Evolutionary conservation across 768 basidiomycete genomes (phyloP), one percentile per base, ranked within the genome.

Genomic region (Phylloporus arenicola): DNA sequence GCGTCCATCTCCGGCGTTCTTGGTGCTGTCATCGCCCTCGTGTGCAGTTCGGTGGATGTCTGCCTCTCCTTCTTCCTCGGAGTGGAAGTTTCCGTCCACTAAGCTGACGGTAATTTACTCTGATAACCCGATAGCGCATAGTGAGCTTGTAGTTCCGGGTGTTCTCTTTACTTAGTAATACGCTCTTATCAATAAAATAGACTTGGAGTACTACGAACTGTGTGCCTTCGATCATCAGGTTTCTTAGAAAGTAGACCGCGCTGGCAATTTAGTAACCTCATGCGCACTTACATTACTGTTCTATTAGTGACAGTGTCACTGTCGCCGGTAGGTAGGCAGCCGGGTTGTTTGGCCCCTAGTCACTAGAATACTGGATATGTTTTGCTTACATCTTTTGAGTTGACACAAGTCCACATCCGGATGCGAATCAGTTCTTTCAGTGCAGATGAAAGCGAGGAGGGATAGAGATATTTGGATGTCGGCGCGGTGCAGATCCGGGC

Each of bases 381-480:
- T n/a, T n/a, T n/a, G n/a, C n/a, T n/a, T n/a, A n/a, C n/a, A n/a
- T n/a, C n/a, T n/a, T n/a, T n/a, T n/a, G n/a, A n/a, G n/a, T n/a
- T n/a, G n/a, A n/a, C n/a, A n/a, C n/a, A n/a, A n/a, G n/a, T n/a
- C n/a, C n/a, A n/a, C n/a, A n/a, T n/a, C n/a, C n/a, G n/a, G n/a
- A n/a, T n/a, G n/a, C n/a, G n/a, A n/a, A n/a, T n/a, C n/a, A n/a
- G n/a, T n/a, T n/a, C n/a, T n/a, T n/a, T n/a, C n/a, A n/a, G n/a
- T n/a, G n/a, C n/a, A n/a, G 10, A 61, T 20, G 33, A 57, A 30
- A 17, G 54, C 33, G 14, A 69, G 46, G 31, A 61, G 55, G 0
- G 62, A 37, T 7, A 70, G 31, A 19, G 58, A 46, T 13, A 48
- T 58, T 31, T 48, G 57, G 22, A 66, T 33, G 43, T 61, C 55